These are phyloP conservation scores for Colletotrichum salicis DNA, from an alignment of 2,329 filamentous ascomycete genomes.

Conservation along the genomic window DNA sequence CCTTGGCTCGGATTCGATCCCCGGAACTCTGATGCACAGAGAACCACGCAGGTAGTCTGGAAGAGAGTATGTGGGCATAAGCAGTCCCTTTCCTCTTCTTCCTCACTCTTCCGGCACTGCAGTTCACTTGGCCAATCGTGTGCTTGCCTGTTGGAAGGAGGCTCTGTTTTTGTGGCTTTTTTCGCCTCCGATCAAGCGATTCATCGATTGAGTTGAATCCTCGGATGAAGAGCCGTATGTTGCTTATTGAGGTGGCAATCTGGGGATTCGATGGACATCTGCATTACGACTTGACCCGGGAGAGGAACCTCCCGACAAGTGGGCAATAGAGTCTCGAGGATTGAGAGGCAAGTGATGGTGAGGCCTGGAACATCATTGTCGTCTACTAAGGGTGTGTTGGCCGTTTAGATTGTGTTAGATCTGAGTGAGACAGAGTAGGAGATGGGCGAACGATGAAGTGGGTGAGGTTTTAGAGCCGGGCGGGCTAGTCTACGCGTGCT, in stretches of 20 bases:
- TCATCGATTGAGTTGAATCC: background rate
- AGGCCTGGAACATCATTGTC: background rate
- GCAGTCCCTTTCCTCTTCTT: background rate
- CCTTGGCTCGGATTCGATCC: conserved; percentile 16
- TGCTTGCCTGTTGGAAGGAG: background rate
- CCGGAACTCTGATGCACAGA: conserved; percentile 14
- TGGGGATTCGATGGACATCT: background rate
- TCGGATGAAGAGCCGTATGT: background rate
- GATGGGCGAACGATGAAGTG: background rate
- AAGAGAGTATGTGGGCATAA: background rate
- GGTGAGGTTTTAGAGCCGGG: background rate
- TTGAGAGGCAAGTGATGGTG: background rate
- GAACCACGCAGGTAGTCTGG: background rate
- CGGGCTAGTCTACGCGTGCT: conserved; percentile 2
- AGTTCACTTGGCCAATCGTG: background rate
- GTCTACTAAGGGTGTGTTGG: background rate
- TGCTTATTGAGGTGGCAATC: background rate
- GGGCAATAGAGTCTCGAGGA: background rate
- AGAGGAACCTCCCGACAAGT: background rate
- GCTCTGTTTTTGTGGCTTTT: background rate
- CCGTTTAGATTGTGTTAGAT: background rate
- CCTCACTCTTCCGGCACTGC: background rate
- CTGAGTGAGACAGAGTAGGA: background rate
- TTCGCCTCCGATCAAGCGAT: background rate
- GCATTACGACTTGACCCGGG: background rate